Base-by-base conservation (phyloP, 169 alveolate species). In the Plasmodium coatneyi region DNA sequence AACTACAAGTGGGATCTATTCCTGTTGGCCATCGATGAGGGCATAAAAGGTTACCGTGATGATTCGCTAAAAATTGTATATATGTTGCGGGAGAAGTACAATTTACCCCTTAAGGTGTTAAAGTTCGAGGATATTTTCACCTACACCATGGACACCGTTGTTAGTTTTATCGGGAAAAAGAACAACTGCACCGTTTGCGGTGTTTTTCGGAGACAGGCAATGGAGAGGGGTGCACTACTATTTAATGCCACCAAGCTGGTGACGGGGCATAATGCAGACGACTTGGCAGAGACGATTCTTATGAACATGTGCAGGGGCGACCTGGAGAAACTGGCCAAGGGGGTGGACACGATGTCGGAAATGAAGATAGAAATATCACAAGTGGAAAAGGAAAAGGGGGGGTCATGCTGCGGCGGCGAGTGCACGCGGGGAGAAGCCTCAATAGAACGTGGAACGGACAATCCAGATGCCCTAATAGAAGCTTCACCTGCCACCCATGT, bases 231-330 rank as follows among this genome's bases (percentile, higher is more conserved):
- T 10, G 99, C 99, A 43, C 91, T 96, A 84, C 71, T 96, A 66
- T 96, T 98, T 25, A 96, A 96, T 39, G 99, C 99, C 19, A 98
- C 98, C 89, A 98, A 97, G 70, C 96, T 99, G 28, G 97, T 98
- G 74, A 99, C 99, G n/a, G 99, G 99, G 0, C 99, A 99, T 95
- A 99, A 98, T 96, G 99, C 99, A 10, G 99, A 99, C 96, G 99
- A 99, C 95, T 97, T 98, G 43, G 99, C 99, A 5, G 99, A 99
- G 96, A 99, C 99, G 1, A 98, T 98, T 56, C 95, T 99, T 36
- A 97, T 99, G 98, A 99, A 99, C 95, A 94, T 98, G 54, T 95
- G 98, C 54, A 96, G 99, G 93, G 99, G 99, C 16, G 99, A 99
- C 90, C 92, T 96, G 86, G 97, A 97, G 92, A 97, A 99, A 93